A percentile compares a stretch with the other conserved stretches of the same genome.
Evolutionary conservation across 192 early-diverging fungal genomes (phyloP).

Genomic region (Mortierella alpina): DNA sequence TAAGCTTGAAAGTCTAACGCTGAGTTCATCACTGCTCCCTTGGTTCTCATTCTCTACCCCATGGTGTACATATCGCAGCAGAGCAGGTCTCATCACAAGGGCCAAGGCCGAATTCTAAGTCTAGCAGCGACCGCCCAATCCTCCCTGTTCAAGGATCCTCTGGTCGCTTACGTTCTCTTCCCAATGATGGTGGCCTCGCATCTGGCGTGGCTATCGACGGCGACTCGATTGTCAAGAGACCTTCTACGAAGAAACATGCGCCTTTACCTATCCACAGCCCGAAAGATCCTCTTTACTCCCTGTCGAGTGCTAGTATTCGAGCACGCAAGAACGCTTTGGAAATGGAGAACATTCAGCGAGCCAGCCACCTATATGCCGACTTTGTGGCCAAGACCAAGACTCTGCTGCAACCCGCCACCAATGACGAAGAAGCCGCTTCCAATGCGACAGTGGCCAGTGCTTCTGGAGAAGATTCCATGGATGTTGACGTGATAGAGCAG

Average conservation of each 20-base stretch:
- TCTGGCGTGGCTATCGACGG: neutral
- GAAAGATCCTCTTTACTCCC: constrained; percentile 47
- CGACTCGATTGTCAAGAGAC: constrained; percentile 3
- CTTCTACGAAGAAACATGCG: constrained; percentile 20
- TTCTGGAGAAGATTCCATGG: constrained; percentile 5
- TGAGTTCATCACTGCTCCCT: too few species aligned
- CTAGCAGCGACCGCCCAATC: constrained; percentile 3
- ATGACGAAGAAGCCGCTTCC: constrained; percentile 3
- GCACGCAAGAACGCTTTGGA: constrained; percentile 50
- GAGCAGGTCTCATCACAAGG: too few species aligned
- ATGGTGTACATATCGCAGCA: too few species aligned
- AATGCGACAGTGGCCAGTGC: constrained; percentile 1
- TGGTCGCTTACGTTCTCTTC: neutral
- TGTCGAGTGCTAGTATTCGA: constrained; percentile 50
- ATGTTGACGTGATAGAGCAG: constrained; percentile 10
- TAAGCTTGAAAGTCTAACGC: too few species aligned
- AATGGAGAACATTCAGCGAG: constrained; percentile 46
- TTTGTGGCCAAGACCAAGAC: constrained; percentile 42
- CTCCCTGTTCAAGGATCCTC: constrained; percentile 2
- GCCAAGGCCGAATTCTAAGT: neutral
- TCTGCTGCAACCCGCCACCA: neutral
- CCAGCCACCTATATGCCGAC: constrained; percentile 36
- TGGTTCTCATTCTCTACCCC: too few species aligned
- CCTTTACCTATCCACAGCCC: constrained; percentile 8
- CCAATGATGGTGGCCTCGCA: neutral